A percentile compares a stretch with the other conserved stretches of the same genome.
phyloP scores from a whole-genome alignment of 306 rosid species.

The Clitoria ternatea region DNA sequence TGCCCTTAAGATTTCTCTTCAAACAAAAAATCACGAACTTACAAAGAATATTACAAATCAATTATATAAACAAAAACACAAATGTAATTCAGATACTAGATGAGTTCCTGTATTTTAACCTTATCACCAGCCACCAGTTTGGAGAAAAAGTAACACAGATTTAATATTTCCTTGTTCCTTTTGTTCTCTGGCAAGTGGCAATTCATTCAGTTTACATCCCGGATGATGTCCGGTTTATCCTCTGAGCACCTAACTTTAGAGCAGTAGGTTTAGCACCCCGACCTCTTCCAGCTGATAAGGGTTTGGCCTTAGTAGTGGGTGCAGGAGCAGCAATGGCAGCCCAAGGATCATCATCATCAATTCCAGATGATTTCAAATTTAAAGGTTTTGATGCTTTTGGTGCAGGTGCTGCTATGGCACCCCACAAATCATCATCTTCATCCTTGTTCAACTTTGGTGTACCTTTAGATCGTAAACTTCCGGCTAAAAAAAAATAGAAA shows the following conservation, averaged over 20 bases:
- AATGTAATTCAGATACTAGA: constrained; percentile 13
- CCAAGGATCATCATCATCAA: constrained; percentile 90
- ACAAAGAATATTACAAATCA: constrained; percentile 36
- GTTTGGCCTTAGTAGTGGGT: constrained; percentile 79
- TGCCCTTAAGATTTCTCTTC: constrained; percentile 14
- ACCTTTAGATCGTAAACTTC: constrained; percentile 52
- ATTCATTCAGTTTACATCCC: constrained; percentile 46
- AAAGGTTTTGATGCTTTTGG: constrained; percentile 63
- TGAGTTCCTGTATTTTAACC: constrained; percentile 11
- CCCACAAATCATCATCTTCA: constrained; percentile 85
- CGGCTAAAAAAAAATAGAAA: constrained; percentile 32
- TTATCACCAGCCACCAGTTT: constrained; percentile 20
- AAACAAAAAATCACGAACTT: constrained; percentile 2
- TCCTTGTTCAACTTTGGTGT: constrained; percentile 47
- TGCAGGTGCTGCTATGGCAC: constrained; percentile 91
- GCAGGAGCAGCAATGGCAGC: constrained; percentile 96
- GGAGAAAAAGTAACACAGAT: background rate
- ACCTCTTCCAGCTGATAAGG: constrained; percentile 63
- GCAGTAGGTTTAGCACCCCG: constrained; percentile 79
- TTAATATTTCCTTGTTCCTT: constrained; percentile 5
- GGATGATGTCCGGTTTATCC: constrained; percentile 75
- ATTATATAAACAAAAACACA: constrained; percentile 15
- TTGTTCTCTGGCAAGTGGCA: constrained; percentile 12
- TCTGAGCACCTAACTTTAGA: constrained; percentile 83
- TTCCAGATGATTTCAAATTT: constrained; percentile 42